Conservation (phyloP, 768 basidiomycete genomes). For the Paxillus ammoniavirescens region DNA sequence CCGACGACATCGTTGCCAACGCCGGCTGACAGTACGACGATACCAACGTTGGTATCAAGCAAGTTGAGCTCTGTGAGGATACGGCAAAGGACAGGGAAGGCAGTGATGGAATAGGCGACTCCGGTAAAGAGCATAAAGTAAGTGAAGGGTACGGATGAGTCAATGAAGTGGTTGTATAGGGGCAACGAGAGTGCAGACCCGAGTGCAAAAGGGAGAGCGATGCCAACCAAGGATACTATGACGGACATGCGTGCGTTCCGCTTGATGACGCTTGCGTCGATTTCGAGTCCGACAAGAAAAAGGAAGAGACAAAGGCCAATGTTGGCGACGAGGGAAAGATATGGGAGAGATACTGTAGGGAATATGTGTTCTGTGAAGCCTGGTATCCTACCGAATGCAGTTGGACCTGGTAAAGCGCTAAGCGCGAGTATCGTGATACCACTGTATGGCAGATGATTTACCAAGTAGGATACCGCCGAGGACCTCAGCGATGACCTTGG, state of each 20-base stretch:
- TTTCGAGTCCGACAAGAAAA: slow-evolving; percentile 92
- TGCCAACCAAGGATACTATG: slow-evolving; percentile 77
- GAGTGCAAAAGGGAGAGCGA: slow-evolving; percentile 84
- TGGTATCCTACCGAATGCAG: slow-evolving; percentile 77
- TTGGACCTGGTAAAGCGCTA: slow-evolving; percentile 33
- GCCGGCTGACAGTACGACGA: slow-evolving; percentile 90
- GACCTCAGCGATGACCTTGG: slow-evolving; percentile 82
- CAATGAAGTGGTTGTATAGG: slow-evolving; percentile 52
- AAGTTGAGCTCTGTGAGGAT: slow-evolving; percentile 90
- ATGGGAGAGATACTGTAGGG: slow-evolving; percentile 66
- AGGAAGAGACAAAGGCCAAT: slow-evolving; percentile 88
- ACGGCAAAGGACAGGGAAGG: slow-evolving; percentile 82
- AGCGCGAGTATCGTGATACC: neutral
- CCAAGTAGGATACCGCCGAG: slow-evolving; percentile 89
- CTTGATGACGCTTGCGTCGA: slow-evolving; percentile 76
- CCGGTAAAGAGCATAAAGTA: slow-evolving; percentile 95
- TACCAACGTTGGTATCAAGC: slow-evolving; percentile 87
- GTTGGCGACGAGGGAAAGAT: slow-evolving; percentile 83
- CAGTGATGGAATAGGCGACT: slow-evolving; percentile 87
- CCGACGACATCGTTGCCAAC: slow-evolving; percentile 87
- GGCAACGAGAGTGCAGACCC: slow-evolving; percentile 74
- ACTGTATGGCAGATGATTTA: slow-evolving; percentile 39
- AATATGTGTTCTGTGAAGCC: slow-evolving; percentile 88
- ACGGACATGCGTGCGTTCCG: slow-evolving; percentile 69
- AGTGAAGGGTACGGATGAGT: slow-evolving; percentile 65